Base-by-base conservation (phyloP, 2,329 filamentous ascomycete genomes). In the Clarireedia sp. region DNA sequence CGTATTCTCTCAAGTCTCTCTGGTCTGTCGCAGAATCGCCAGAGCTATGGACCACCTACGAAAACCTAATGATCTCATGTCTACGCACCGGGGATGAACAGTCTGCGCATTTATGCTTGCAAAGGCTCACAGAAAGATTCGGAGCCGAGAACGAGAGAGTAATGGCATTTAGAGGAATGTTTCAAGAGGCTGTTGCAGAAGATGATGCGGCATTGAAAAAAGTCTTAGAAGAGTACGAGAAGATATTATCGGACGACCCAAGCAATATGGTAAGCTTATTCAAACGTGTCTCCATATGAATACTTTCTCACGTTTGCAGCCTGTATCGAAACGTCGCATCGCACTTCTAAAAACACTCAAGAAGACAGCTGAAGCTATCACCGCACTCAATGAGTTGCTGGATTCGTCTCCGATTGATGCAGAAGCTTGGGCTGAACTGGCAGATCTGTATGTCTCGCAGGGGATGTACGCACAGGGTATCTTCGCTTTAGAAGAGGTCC, bases 341-440 rank as follows among this genome's bases (percentile, higher is more conserved):
- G 87, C 90, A 5, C 78, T 97, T 37, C 74, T 97, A 57, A 83
- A 84, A 63, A 87, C 86, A 26, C 78, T 95, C 70, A 84, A 83
- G 29, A 83, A 82, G 64, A 75, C 75, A 1, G 66, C 79, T 1
- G 90, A 96, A 60, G 89, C 94, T 1, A 87, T 91, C 45, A 74
- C 81, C 33, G 83, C 86, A 26, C 73, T 97, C 56, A 83, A 85
- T 59, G 78, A 84, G 55, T 78, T 97, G 26, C 75, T 99, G 47
- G 87, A 95, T 67, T 84, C 86, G 59, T 87, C 85, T 53, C 91
- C 94, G 2, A 96, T 89, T 1, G 94, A 99, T 73, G 85, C 86
- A 5, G 94, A 99, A 74, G 85, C 88, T 9, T 99, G 94, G 94
- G 82, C 89, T 51, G 94, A 99, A 73, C 77, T 97, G 63, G 83